Evolutionary conservation across 2,329 filamentous ascomycete species (phyloP).

Genomic region (Colletotrichum destructivum): DNA sequence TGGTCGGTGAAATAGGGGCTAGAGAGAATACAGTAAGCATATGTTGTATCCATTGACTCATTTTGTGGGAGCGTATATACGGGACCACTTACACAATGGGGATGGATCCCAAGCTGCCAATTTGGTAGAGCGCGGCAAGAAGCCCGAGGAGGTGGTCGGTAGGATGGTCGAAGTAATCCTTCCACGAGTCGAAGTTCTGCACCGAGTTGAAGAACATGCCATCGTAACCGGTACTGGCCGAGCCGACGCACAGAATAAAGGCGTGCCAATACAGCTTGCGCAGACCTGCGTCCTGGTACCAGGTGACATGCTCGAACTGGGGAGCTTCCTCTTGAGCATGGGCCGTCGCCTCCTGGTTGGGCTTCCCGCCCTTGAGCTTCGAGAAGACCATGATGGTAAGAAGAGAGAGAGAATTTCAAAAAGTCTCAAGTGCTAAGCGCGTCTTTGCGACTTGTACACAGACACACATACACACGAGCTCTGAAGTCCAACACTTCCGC

Average conservation of each 20-base stretch:
- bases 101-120: constrained; percentile 60
- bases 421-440: background rate
- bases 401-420: no score
- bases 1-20: constrained; percentile 55
- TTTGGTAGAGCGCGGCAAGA: constrained; percentile 60
- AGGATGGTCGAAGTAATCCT: constrained; percentile 50
- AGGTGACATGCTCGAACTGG: constrained; percentile 64
- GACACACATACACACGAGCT: background rate
- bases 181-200: constrained; percentile 33
- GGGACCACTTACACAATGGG: constrained; percentile 44
- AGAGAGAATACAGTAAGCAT: background rate
- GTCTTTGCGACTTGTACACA: background rate
- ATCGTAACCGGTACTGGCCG: constrained; percentile 70
- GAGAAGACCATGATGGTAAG: background rate
- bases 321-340: constrained; percentile 62
- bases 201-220: constrained; percentile 44
- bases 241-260: constrained; percentile 66
- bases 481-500: background rate
- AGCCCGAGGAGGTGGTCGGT: constrained; percentile 49
- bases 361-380: constrained; percentile 20
- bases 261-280: constrained; percentile 69
- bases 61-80: no score
- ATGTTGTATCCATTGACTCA: no score
- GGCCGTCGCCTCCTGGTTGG: background rate
- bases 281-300: constrained; percentile 68